phyloP scores from a whole-genome alignment of 2,329 filamentous ascomycete species.

The Hypocrella siamensis region DNA sequence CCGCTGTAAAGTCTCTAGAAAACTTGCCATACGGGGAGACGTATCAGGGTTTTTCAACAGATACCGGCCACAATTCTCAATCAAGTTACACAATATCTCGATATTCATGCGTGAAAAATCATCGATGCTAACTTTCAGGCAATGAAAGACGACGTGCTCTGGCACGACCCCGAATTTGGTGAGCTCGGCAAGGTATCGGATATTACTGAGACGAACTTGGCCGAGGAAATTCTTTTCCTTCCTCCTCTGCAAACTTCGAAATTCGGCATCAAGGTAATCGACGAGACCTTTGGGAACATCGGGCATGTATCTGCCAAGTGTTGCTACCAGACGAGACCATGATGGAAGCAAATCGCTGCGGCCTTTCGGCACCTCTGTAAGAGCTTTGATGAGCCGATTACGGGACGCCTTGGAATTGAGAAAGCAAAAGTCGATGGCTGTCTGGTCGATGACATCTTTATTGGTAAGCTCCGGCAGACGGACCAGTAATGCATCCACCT shows the following conservation, averaged over 20 bases:
- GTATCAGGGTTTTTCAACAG: slow-evolving; percentile 86
- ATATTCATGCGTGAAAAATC: slow-evolving; percentile 99
- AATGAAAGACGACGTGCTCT: slow-evolving; percentile 97
- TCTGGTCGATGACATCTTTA: slow-evolving; percentile 83
- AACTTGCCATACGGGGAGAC: slow-evolving; percentile 80
- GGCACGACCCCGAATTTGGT: slow-evolving; percentile 98
- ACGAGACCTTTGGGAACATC: slow-evolving; percentile 89
- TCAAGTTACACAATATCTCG: slow-evolving; percentile 88
- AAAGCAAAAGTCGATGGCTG: slow-evolving; percentile 93
- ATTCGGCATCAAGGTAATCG: slow-evolving; percentile 87
- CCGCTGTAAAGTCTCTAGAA: slow-evolving; percentile 83
- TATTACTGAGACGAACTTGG: slow-evolving; percentile 83
- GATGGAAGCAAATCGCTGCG: slow-evolving; percentile 79
- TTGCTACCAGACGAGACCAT: slow-evolving; percentile 87
- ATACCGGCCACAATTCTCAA: slow-evolving; percentile 94
- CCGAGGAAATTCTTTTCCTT: slow-evolving; percentile 97
- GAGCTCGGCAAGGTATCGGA: slow-evolving; percentile 92
- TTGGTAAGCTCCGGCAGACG: slow-evolving; percentile 81
- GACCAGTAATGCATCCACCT: slow-evolving; percentile 80
- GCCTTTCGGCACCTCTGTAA: slow-evolving; percentile 90
- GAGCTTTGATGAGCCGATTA: slow-evolving; percentile 79
- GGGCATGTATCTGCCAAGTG: slow-evolving; percentile 81
- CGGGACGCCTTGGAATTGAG: slow-evolving; percentile 96
- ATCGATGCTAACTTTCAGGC: slow-evolving; percentile 90
- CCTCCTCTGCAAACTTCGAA: slow-evolving; percentile 85